Percentiles rank a stretch among this genome's conserved stretches.
Conservation (phyloP, 495 filamentous ascomycete genomes). For the Aspergillus asperescens region DNA sequence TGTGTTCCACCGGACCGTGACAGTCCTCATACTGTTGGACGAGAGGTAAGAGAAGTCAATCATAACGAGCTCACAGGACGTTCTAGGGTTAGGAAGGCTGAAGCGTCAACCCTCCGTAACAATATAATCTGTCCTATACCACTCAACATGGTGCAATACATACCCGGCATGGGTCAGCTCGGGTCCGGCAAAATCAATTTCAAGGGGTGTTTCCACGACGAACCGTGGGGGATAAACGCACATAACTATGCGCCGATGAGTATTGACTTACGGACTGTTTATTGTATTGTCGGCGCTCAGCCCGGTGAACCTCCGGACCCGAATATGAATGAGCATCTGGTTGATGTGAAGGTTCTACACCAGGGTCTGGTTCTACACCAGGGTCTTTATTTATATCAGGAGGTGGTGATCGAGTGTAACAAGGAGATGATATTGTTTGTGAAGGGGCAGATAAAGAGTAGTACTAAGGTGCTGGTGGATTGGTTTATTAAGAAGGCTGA, state of each 20-base stretch:
- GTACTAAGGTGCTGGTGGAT: constrained; percentile 62
- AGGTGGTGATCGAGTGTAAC: constrained; percentile 73
- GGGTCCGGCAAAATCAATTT: constrained; percentile 60
- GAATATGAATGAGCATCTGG: no score
- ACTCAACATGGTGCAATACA: constrained; percentile 67
- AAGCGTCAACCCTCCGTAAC: no score
- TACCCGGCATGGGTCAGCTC: constrained; percentile 57
- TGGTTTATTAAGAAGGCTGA: constrained; percentile 57
- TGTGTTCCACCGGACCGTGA: no score
- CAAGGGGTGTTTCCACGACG: constrained; percentile 68
- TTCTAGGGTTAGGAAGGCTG: no score
- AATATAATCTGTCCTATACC: no score
- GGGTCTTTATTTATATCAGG: constrained; percentile 71
- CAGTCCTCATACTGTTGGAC: no score
- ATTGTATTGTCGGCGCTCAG: constrained; percentile 53
- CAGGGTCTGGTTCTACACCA: neutral
- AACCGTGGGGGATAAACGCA: constrained; percentile 63
- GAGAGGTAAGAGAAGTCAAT: no score
- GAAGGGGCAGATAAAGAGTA: constrained; percentile 68
- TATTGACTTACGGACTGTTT: constrained; percentile 64
- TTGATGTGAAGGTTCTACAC: no score
- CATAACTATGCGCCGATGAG: constrained; percentile 67
- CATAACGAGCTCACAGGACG: no score
- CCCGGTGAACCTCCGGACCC: constrained; percentile 26
- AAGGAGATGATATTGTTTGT: constrained; percentile 65